Conservation (phyloP, 768 basidiomycete genomes). For the Artomyces pyxidatus region DNA sequence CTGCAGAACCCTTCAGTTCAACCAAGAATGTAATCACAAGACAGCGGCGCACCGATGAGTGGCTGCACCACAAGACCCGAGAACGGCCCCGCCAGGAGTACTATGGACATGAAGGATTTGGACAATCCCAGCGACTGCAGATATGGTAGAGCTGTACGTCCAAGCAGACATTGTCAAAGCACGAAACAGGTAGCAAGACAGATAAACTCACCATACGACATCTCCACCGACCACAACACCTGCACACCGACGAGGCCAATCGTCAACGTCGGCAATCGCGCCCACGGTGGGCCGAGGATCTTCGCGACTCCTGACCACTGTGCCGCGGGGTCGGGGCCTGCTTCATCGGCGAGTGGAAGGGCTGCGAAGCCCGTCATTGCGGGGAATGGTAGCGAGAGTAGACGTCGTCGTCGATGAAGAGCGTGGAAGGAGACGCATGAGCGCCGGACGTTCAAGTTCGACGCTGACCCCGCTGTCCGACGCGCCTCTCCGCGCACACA, state of each 20-base stretch:
- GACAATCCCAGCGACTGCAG: slow-evolving; percentile 81
- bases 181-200: neutral
- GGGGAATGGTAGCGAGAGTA: neutral
- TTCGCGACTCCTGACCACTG: slow-evolving; percentile 46
- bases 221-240: slow-evolving; percentile 90
- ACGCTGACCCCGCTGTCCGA: too few species aligned
- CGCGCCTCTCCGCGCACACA: too few species aligned
- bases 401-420: neutral
- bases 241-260: slow-evolving; percentile 78
- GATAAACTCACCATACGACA: slow-evolving; percentile 63
- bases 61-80: slow-evolving; percentile 91
- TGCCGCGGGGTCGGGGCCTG: slow-evolving; percentile 26
- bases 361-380: slow-evolving; percentile 46
- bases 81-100: slow-evolving; percentile 88
- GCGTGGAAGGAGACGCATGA: too few species aligned
- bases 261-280: slow-evolving; percentile 62
- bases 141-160: slow-evolving; percentile 68
- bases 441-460: too few species aligned
- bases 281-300: slow-evolving; percentile 62
- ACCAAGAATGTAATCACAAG: neutral
- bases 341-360: slow-evolving; percentile 38
- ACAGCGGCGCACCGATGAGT: slow-evolving; percentile 52
- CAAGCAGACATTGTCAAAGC: neutral
- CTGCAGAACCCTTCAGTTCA: slow-evolving; percentile 17
- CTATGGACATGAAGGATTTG: slow-evolving; percentile 81